Base-by-base conservation (phyloP, 2,329 filamentous ascomycete genomes). In the Decorospora gaudefroyi region DNA sequence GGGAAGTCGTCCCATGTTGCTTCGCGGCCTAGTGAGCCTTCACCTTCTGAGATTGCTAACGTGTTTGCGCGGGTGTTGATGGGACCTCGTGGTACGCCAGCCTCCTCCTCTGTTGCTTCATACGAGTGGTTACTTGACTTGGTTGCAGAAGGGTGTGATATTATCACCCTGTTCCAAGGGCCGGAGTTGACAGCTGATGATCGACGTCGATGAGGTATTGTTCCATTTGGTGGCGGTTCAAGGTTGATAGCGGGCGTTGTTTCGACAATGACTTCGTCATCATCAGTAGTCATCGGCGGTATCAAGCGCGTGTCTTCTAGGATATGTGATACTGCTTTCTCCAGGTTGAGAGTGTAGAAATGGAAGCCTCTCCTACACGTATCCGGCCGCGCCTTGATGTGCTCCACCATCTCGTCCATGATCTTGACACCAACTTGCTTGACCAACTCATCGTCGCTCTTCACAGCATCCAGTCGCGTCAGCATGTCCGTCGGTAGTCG, bases 1-100 rank as follows among this genome's bases (percentile, higher is more conserved):
- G 92, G 92, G 70, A 90, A 99, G 62, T 99, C 93, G 63, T 99
- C 93, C 93, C 93, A 99, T 0, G 93, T 99, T 22, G 93, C 93
- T 76, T 97, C 92, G 35, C 93, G 82, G 8, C 92, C 93, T 5
- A 96, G 77, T 3, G 87, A 81, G 16, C 92, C 93, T 63, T 96
- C 87, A 4, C 93, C 92, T 73, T 97, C 92, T 0, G 91, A 96
- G 45, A 96, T 96, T 18, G 91, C 90, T 7, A 97, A 80, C 1
- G 90, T 93, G 68, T 91, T 92, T 43, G 86, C 86, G 38, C 91
- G 82, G 13, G 83, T 84, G 67, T 92, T 91, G 61, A 92, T 74
- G 42, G 59, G 82, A 57, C 84, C 84, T 2, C 81, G 81, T 1
- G 84, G 88, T n/a, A 91, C 74, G 12, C 86, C 88, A 4, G 88